These are phyloP conservation scores for Verticillium klebahnii DNA, from an alignment of 2,329 filamentous ascomycete species.

Conservation along the genomic window DNA sequence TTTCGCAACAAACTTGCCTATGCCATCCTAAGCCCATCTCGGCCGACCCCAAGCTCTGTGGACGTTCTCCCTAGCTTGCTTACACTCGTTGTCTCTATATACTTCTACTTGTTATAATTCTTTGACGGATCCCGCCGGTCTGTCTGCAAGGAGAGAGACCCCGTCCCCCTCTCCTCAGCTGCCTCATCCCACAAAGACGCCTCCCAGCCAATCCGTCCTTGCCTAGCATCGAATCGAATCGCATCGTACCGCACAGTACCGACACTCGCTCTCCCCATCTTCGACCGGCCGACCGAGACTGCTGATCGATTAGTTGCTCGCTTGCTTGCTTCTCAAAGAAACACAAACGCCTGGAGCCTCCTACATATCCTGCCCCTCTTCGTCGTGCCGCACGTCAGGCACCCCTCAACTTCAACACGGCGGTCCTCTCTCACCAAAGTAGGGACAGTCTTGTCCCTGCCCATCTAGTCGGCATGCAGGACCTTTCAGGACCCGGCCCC, in stretches of 20 bases:
- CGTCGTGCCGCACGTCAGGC: slow-evolving; percentile 45
- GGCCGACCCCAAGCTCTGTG: neutral
- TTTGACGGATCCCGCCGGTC: slow-evolving; percentile 10
- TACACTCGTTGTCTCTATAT: slow-evolving; percentile 15
- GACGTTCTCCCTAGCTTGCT: slow-evolving; percentile 9
- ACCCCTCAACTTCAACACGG: slow-evolving; percentile 69
- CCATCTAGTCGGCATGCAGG: slow-evolving; percentile 89
- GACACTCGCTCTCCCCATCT: slow-evolving; percentile 3
- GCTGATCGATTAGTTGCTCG: slow-evolving; percentile 4
- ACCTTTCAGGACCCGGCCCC: slow-evolving; percentile 60
- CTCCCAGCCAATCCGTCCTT: neutral
- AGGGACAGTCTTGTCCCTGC: slow-evolving; percentile 84
- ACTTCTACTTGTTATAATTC: slow-evolving; percentile 12
- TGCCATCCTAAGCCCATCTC: slow-evolving; percentile 8
- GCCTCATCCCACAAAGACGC: slow-evolving; percentile 1
- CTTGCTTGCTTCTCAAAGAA: slow-evolving; percentile 5
- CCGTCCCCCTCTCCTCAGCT: slow-evolving; percentile 1
- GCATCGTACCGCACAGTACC: neutral
- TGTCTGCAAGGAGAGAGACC: slow-evolving; percentile 10
- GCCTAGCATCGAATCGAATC: neutral
- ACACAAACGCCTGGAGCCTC: slow-evolving; percentile 4
- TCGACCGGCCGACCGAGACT: neutral
- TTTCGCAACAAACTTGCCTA: slow-evolving; percentile 1
- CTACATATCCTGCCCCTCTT: slow-evolving; percentile 10
- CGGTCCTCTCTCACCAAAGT: slow-evolving; percentile 70